These are phyloP conservation scores for Terfezia boudieri DNA, from an alignment of 495 filamentous ascomycete species.

Conservation along the genomic window DNA sequence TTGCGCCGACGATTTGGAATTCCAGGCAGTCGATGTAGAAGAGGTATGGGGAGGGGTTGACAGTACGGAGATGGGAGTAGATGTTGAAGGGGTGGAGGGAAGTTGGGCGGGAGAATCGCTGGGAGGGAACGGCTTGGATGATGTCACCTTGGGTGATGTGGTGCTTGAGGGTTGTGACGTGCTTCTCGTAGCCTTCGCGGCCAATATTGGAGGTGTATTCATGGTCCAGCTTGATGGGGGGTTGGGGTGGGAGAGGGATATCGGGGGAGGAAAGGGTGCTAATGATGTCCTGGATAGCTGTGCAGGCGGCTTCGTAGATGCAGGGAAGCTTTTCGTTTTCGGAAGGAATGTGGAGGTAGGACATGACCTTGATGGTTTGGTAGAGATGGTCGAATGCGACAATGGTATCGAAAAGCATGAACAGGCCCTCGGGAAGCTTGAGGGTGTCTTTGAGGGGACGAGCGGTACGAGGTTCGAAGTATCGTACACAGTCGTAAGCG, in stretches of 20 bases:
- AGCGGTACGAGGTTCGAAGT: slow-evolving; percentile 87
- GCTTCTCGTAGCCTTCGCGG: slow-evolving; percentile 59
- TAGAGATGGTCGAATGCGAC: slow-evolving; percentile 90
- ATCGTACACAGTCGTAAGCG: slow-evolving; percentile 88
- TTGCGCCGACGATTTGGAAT: slow-evolving; percentile 89
- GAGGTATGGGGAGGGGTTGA: slow-evolving; percentile 89
- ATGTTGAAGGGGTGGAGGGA: slow-evolving; percentile 92
- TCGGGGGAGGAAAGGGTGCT: slow-evolving; percentile 45
- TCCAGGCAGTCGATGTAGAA: slow-evolving; percentile 82
- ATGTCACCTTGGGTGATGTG: slow-evolving; percentile 85
- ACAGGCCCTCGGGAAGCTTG: slow-evolving; percentile 71
- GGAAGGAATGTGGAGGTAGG: slow-evolving; percentile 49
- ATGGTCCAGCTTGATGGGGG: slow-evolving; percentile 44
- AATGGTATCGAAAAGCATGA: slow-evolving; percentile 95
- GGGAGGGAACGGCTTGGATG: slow-evolving; percentile 90
- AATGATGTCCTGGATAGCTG: slow-evolving; percentile 40
- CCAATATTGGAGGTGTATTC: slow-evolving; percentile 90
- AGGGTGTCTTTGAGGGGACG: slow-evolving; percentile 72
- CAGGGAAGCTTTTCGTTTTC: slow-evolving; percentile 26
- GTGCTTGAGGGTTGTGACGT: slow-evolving; percentile 58
- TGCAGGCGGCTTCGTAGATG: slow-evolving; percentile 43
- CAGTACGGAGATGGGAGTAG: slow-evolving; percentile 82
- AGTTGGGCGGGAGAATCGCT: slow-evolving; percentile 75
- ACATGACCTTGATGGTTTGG: slow-evolving; percentile 76
- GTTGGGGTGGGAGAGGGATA: slow-evolving; percentile 53